Conservation (phyloP, 495 filamentous ascomycete species). For the Talaromyces liani region DNA sequence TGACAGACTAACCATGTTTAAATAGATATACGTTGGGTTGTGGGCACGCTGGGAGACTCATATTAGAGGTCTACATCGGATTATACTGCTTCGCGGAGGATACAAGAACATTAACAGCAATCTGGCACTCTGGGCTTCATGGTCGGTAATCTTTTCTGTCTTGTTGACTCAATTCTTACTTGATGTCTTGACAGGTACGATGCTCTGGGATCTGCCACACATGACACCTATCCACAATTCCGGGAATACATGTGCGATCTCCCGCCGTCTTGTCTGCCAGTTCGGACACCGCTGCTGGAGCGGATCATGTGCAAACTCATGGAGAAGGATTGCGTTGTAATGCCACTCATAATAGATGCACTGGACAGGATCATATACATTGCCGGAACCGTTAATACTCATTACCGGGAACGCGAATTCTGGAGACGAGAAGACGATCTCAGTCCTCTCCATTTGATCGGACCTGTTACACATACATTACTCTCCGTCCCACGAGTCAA, state of each 20-base stretch:
- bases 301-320: neutral
- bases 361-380: neutral
- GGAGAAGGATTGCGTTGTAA: neutral
- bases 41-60: constrained; percentile 15
- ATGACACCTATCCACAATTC: neutral
- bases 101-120: constrained; percentile 10
- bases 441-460: neutral
- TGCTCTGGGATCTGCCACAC: neutral
- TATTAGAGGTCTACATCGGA: constrained; percentile 13
- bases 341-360: neutral
- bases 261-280: neutral
- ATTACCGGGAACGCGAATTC: neutral
- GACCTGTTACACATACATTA: neutral
- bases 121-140: constrained; percentile 2
- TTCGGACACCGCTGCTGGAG: neutral
- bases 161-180: neutral
- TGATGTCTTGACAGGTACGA: neutral
- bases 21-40: constrained; percentile 15
- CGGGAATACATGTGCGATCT: neutral
- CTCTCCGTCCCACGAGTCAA: constrained; percentile 5
- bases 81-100: constrained; percentile 16
- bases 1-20: neutral
- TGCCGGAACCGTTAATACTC: neutral
- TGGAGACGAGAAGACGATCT: constrained; percentile 8
- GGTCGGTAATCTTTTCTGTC: neutral